Base-by-base conservation (phyloP, 2,329 filamentous ascomycete species). In the Fusarium tupiense region DNA sequence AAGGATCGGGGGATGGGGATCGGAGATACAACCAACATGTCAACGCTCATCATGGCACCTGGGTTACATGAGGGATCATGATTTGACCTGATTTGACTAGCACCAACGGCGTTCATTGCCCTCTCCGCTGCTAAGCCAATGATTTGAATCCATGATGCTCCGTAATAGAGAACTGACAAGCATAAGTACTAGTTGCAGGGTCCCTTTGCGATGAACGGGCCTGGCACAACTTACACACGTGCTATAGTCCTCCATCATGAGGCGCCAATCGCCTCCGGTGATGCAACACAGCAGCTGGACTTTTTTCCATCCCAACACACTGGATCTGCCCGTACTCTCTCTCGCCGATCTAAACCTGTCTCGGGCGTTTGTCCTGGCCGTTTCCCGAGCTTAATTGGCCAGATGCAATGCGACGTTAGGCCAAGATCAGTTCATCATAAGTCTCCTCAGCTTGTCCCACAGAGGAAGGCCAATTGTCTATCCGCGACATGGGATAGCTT, bases 161-260 rank as follows among this genome's bases (percentile, higher is more conserved):
- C 49, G 17, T 35, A 24, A 20, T 20, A 49, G 59, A 52, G 62
- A 24, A 64, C n/a, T 60, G 56, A 56, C 74, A 62, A 73, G 64
- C 64, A 75, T 68, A 43, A 20, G 38, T 54, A 43, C 53, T 60
- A 41, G 50, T 71, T 61, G 49, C 64, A 65, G 62, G 64, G 61
- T 57, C 72, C 54, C 56, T 66, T 69, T 68, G 67, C 43, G 56
- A 58, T 68, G 64, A 61, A 60, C 46, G 67, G 64, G 31, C 50
- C 68, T 61, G 58, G 64, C 33, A 75, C 50, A 67, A 38, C 56
- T 43, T 58, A 61, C 61, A 69, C 77, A 78, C 77, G 77, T 78
- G 77, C 70, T 64, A 63, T 60, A 50, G 58, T 77, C 60, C 61
- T 61, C 67, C 56, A 59, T 68, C 67, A 69, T 76, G 67, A 78